These are phyloP conservation scores for Schoenoplectus tabernaemontani DNA, from an alignment of 202 grass and related monocot species.

Conservation along the genomic window DNA sequence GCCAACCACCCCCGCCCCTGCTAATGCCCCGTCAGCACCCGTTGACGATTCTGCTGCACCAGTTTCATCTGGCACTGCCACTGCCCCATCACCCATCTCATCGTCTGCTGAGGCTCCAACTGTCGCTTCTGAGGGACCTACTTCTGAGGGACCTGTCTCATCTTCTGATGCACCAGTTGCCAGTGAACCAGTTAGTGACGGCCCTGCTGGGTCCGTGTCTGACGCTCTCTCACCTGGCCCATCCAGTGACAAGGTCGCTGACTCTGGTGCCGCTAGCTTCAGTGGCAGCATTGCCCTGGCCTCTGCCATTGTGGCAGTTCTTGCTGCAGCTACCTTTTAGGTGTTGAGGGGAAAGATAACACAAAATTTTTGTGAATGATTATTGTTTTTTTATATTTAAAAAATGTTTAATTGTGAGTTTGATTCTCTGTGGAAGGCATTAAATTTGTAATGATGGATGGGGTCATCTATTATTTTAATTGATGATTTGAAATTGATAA, in stretches of 20 bases:
- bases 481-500: background rate
- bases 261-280: constrained; percentile 21
- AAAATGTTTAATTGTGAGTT: background rate
- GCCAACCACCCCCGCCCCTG: background rate
- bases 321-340: constrained; percentile 31
- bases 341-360: background rate
- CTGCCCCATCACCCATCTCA: background rate
- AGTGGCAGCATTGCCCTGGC: background rate
- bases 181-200: constrained; percentile 5
- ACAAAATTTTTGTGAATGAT: constrained; percentile 9
- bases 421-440: constrained; percentile 9
- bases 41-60: constrained; percentile 10
- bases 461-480: background rate
- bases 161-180: background rate
- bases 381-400: background rate
- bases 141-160: background rate
- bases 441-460: background rate
- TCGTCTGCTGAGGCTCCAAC: background rate
- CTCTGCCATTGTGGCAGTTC: background rate
- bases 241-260: background rate
- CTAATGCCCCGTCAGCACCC: background rate
- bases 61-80: background rate
- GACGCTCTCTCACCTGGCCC: background rate
- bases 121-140: background rate
- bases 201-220: constrained; percentile 5